Percentiles rank a stretch among this genome's conserved stretches.
These are phyloP conservation scores for Komagataella ulmi DNA, from an alignment of 805 yeast genomes.

Conservation along the genomic window DNA sequence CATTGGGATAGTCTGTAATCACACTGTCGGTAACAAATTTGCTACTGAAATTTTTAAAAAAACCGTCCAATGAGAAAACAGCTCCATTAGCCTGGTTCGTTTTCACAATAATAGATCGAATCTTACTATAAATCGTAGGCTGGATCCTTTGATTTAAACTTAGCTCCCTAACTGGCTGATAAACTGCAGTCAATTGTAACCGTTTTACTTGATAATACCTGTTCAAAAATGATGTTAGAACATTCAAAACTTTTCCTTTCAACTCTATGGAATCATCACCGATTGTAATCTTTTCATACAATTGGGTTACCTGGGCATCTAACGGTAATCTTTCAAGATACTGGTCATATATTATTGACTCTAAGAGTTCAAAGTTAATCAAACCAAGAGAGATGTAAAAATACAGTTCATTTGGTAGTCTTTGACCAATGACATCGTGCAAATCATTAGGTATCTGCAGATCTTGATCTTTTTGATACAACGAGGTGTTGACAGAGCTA, in stretches of 20 bases:
- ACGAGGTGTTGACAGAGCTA: slow-evolving; percentile 5
- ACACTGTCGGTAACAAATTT: slow-evolving; percentile 14
- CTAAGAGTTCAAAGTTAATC: slow-evolving; percentile 46
- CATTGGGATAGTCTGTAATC: slow-evolving; percentile 7
- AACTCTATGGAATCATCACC: slow-evolving; percentile 30
- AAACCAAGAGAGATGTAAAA: slow-evolving; percentile 76
- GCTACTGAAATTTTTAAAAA: slow-evolving; percentile 16
- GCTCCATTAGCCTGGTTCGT: slow-evolving; percentile 13
- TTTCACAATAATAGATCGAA: slow-evolving; percentile 19
- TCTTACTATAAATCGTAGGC: slow-evolving; percentile 35
- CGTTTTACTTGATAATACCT: slow-evolving; percentile 77
- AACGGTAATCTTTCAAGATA: slow-evolving; percentile 51
- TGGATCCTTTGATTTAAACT: slow-evolving; percentile 37
- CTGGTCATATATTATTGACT: slow-evolving; percentile 52
- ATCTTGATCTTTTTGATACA: neutral
- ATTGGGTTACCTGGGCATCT: slow-evolving; percentile 45
- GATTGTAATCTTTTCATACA: slow-evolving; percentile 43
- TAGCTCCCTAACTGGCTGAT: slow-evolving; percentile 9
- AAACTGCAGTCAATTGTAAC: slow-evolving; percentile 30
- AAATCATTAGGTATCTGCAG: slow-evolving; percentile 57
- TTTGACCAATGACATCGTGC: slow-evolving; percentile 70
- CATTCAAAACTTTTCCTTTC: slow-evolving; percentile 49
- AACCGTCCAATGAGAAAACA: slow-evolving; percentile 19
- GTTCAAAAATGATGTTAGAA: slow-evolving; percentile 59
- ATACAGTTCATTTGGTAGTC: slow-evolving; percentile 75